A percentile compares a stretch with the other conserved stretches of the same genome.
Conservation (phyloP, 306 rosid species). For the Rosa persica region DNA sequence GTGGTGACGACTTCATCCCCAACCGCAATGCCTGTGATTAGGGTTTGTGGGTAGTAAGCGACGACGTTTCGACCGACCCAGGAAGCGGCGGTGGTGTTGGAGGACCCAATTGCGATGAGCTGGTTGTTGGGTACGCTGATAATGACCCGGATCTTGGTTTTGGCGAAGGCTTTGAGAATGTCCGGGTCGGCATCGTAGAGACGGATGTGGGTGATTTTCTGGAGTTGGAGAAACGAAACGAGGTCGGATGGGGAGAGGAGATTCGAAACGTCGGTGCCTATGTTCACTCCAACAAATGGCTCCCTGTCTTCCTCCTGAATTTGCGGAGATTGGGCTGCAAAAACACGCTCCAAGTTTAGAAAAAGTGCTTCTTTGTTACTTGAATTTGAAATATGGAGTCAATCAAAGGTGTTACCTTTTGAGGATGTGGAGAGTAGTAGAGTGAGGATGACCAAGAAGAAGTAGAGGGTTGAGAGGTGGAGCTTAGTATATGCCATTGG, state of each 20-base stretch:
- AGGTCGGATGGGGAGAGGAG: conserved; percentile 47
- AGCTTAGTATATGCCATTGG: conserved; percentile 58
- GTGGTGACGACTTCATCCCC: conserved; percentile 87
- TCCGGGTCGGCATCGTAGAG: conserved; percentile 79
- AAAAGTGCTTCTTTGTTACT: neutral
- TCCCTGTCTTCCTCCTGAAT: conserved; percentile 29
- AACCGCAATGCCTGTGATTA: conserved; percentile 60
- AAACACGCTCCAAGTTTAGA: neutral
- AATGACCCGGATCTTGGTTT: conserved; percentile 57
- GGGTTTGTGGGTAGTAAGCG: conserved; percentile 61
- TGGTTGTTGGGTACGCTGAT: conserved; percentile 86
- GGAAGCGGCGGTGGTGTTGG: conserved; percentile 68
- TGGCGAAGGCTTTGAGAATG: conserved; percentile 60
- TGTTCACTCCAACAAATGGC: conserved; percentile 77
- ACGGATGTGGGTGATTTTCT: conserved; percentile 63
- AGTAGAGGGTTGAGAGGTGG: conserved; percentile 15
- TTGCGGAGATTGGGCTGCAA: conserved; percentile 40
- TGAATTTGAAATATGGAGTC: neutral
- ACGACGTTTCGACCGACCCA: conserved; percentile 73
- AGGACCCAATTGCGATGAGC: conserved; percentile 79
- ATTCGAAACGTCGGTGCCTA: conserved; percentile 78
- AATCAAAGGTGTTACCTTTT: conserved; percentile 32
- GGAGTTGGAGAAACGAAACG: conserved; percentile 54
- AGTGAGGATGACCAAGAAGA: conserved; percentile 15
- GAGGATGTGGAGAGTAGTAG: conserved; percentile 15